Evolutionary conservation across 176 grass and related monocot genomes (phyloP).

Genomic region (Carex cristatella): DNA sequence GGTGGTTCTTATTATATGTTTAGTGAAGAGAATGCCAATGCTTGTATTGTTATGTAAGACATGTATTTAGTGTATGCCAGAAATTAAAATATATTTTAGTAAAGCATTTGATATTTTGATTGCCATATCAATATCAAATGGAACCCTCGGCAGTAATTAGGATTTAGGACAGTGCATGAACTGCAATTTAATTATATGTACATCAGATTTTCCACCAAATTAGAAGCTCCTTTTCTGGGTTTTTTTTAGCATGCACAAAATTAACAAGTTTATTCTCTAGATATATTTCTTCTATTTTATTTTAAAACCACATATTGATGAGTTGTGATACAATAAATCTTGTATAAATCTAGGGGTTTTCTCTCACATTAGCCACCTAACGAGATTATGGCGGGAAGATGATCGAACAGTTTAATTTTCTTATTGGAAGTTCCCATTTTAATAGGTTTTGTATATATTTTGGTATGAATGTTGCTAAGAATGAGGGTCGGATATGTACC

Average conservation of each 20-base stretch:
- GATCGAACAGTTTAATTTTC: too few species aligned
- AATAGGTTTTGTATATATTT: not conserved
- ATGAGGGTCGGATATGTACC: too few species aligned
- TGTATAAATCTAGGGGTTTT: not conserved
- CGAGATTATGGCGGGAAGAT: too few species aligned
- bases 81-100: not conserved
- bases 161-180: not conserved
- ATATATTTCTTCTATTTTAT: not conserved
- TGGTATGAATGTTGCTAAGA: too few species aligned
- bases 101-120: not conserved
- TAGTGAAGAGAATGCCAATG: slow-evolving; percentile 97
- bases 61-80: not conserved
- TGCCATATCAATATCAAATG: not conserved
- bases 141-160: not conserved
- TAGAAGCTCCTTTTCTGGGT: not conserved
- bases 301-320: not conserved
- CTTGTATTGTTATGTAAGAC: slow-evolving; percentile 76
- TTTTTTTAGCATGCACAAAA: not conserved
- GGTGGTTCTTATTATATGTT: slow-evolving; percentile 86
- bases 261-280: not conserved
- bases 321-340: not conserved
- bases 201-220: not conserved
- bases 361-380: not conserved
- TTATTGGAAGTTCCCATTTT: not conserved
- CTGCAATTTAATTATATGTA: not conserved